Evolutionary conservation across 73 alveolate genomes (phyloP), one percentile per base, ranked within the genome.

Genomic region (Paramecium caudatum): DNA sequence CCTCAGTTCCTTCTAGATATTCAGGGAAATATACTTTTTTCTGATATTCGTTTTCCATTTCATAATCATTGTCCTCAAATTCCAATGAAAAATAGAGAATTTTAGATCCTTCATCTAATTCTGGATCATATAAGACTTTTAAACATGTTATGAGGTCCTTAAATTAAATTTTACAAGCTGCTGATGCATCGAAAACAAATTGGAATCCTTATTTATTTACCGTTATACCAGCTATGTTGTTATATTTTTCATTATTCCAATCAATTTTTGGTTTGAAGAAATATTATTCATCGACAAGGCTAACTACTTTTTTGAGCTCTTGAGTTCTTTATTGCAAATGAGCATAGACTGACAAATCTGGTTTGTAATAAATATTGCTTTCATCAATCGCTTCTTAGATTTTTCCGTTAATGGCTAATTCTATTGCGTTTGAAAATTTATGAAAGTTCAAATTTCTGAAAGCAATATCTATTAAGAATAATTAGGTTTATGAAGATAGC

Each of bases 1-100:
- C 80, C 5, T 5, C n/a, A 2, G 80, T 55, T 5, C 80, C 80
- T 55, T 55, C 80, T 55, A 55, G 30, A 55, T 55, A 55, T 55
- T 55, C 4, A 19, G 80, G 80, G 17, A 55, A 55, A 55, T 55
- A 55, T 1, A 55, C 5, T 21, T 55, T 55, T 55, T 55, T 10
- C 30, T 55, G 21, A 23, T 2, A 55, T 3, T 4, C 46, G 7
- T 25, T 16, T 27, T 55, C 30, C 80, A 55, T 55, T 55, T 55
- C 80, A 10, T 55, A 17, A 55, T 55, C 80, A 27, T 55, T 23
- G 8, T 55, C 80, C 12, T 55, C 80, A 19, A 43, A 43, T 23
- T 55, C 80, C 30, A 55, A 55, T 55, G 80, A 23, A 55, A 55
- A 55, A 27, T 37, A 10, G 46, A 55, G 23, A 55, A 27, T 43